Evolutionary conservation across 169 alveolate species (phyloP).

Genomic region (Neospora caninum): DNA sequence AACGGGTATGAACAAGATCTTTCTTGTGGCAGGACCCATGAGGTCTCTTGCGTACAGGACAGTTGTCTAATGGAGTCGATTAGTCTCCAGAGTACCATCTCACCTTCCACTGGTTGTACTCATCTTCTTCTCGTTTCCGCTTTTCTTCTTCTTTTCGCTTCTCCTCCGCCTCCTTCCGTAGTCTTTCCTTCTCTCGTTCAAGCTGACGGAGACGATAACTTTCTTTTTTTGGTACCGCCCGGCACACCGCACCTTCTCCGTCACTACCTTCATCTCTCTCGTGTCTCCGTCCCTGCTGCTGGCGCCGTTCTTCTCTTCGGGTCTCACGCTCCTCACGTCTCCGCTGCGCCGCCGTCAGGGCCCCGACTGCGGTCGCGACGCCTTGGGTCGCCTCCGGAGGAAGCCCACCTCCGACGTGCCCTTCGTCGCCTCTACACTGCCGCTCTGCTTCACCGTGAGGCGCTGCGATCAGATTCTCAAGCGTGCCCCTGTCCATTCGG

Average conservation of each 20-base stretch:
- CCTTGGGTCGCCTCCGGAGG: not conserved
- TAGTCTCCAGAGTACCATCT: not conserved
- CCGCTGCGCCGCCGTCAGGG: conserved; percentile 25
- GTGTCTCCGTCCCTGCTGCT: not conserved
- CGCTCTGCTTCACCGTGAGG: not conserved
- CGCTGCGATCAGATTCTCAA: not conserved
- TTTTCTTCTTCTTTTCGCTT: not conserved
- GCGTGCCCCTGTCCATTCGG: not conserved
- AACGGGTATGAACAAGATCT: no score
- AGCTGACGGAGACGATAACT: conserved; percentile 8
- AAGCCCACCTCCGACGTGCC: not conserved
- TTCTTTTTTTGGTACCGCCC: not conserved
- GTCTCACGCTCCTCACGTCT: conserved; percentile 12
- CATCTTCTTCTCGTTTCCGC: not conserved
- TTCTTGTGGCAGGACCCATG: no score
- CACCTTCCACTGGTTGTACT: conserved; percentile 22
- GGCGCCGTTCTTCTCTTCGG: conserved; percentile 15
- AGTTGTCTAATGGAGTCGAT: no score
- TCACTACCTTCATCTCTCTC: not conserved
- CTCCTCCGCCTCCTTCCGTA: conserved; percentile 16
- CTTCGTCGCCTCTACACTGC: not conserved
- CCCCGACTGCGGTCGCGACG: not conserved
- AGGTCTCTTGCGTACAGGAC: no score
- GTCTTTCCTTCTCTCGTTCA: not conserved
- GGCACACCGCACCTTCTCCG: not conserved